These are phyloP conservation scores for Byssochlamys sp. DNA, from an alignment of 2,329 filamentous ascomycete genomes.

Conservation along the genomic window DNA sequence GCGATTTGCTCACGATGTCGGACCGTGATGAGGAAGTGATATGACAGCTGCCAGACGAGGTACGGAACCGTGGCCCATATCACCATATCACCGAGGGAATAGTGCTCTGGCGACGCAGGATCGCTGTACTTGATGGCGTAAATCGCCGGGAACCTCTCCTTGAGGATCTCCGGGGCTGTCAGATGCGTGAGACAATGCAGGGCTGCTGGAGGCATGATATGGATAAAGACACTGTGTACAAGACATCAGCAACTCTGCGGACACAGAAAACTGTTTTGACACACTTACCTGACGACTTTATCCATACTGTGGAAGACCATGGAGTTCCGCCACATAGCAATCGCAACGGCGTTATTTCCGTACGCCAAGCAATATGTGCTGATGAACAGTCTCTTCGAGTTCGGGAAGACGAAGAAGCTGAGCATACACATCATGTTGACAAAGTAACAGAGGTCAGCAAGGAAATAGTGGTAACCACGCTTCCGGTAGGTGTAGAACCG, in stretches of 20 bases:
- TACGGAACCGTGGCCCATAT: constrained; percentile 91
- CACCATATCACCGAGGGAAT: constrained; percentile 75
- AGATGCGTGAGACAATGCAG: constrained; percentile 89
- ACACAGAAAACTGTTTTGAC: background rate
- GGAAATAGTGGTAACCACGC: constrained; percentile 90
- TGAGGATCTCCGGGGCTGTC: constrained; percentile 55
- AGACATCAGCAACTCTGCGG: constrained; percentile 2
- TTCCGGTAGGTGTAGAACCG: constrained; percentile 83
- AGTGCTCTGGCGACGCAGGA: constrained; percentile 67
- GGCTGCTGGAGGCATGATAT: constrained; percentile 95
- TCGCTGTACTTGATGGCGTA: constrained; percentile 64
- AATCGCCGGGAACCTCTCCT: constrained; percentile 69
- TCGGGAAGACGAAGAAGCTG: constrained; percentile 81
- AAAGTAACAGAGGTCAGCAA: constrained; percentile 96
- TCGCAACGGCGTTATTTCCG: constrained; percentile 93
- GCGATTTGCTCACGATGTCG: constrained; percentile 92
- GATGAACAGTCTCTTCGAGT: constrained; percentile 83
- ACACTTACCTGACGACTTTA: constrained; percentile 71
- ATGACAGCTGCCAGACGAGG: constrained; percentile 79
- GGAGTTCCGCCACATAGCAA: constrained; percentile 98
- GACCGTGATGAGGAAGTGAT: constrained; percentile 92
- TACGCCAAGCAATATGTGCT: constrained; percentile 84
- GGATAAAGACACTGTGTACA: constrained; percentile 70
- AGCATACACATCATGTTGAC: constrained; percentile 79
- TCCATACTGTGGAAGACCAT: constrained; percentile 97